Evolutionary conservation across 2,329 filamentous ascomycete genomes (phyloP).

Genomic region (Hymenoscyphus fructigenus): DNA sequence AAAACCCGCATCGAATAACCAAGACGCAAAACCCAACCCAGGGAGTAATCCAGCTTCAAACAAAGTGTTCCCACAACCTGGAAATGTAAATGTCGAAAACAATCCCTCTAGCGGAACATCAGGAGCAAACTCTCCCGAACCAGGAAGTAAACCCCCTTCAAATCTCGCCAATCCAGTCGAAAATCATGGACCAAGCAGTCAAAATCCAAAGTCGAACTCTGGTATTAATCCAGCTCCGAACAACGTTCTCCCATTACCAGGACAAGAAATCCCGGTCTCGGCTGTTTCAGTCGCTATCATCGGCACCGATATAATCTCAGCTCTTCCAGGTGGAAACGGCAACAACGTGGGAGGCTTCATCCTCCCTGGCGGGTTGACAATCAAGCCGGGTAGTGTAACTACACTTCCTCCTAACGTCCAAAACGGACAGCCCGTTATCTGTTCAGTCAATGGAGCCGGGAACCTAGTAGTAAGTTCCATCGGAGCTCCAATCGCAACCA

Average conservation of each 20-base stretch:
- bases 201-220: not conserved
- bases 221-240: not conserved
- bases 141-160: not conserved
- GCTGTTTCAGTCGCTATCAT: not conserved
- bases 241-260: not conserved
- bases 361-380: not conserved
- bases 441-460: not conserved
- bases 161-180: not conserved
- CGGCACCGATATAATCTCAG: not conserved
- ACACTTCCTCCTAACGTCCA: not conserved
- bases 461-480: not conserved
- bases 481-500: not conserved
- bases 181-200: not conserved
- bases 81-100: too few species aligned
- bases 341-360: not conserved
- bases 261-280: not conserved
- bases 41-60: too few species aligned
- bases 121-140: not conserved
- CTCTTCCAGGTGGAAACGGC: not conserved
- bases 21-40: too few species aligned
- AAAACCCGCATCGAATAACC: too few species aligned
- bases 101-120: not conserved
- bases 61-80: not conserved
- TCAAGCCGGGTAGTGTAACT: not conserved
- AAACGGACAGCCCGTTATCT: not conserved